Conservation (phyloP, 2,329 filamentous ascomycete genomes). For the Aspergillus quadricinctus region DNA sequence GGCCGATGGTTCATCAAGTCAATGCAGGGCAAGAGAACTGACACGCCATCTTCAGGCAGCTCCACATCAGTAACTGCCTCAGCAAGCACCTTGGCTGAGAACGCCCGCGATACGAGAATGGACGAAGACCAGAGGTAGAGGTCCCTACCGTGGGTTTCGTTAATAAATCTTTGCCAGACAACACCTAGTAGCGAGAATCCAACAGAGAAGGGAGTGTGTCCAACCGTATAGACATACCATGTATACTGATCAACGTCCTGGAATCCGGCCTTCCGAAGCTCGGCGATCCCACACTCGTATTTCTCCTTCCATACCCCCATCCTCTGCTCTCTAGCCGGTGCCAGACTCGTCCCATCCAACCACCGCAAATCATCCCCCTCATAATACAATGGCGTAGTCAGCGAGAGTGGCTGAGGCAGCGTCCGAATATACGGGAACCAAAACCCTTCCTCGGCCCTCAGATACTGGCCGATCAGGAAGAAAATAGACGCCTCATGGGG, state of each 20-base stretch:
- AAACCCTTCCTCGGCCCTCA: slow-evolving; percentile 54
- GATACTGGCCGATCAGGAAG: slow-evolving; percentile 65
- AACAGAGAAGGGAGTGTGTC: neutral
- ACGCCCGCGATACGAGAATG: slow-evolving; percentile 42
- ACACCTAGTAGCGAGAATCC: slow-evolving; percentile 4
- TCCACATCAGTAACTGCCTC: slow-evolving; percentile 32
- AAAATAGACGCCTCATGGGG: slow-evolving; percentile 63
- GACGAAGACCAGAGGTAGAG: slow-evolving; percentile 45
- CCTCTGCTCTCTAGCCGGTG: slow-evolving; percentile 30
- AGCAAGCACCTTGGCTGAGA: slow-evolving; percentile 41
- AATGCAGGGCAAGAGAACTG: slow-evolving; percentile 65
- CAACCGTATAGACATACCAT: slow-evolving; percentile 27
- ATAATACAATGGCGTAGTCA: slow-evolving; percentile 63
- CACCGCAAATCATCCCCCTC: slow-evolving; percentile 54
- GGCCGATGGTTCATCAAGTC: slow-evolving; percentile 70
- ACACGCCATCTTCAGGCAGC: slow-evolving; percentile 56
- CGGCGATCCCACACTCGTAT: slow-evolving; percentile 30
- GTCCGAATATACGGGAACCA: slow-evolving; percentile 66
- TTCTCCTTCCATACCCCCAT: slow-evolving; percentile 33
- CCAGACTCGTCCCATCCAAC: slow-evolving; percentile 37
- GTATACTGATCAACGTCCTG: slow-evolving; percentile 30
- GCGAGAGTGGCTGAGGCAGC: slow-evolving; percentile 59
- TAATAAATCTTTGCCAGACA: neutral
- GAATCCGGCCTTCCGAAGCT: slow-evolving; percentile 30
- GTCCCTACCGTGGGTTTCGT: slow-evolving; percentile 26